Evolutionary conservation across 306 rosid genomes (phyloP).

Genomic region (Dryas alaskensis): DNA sequence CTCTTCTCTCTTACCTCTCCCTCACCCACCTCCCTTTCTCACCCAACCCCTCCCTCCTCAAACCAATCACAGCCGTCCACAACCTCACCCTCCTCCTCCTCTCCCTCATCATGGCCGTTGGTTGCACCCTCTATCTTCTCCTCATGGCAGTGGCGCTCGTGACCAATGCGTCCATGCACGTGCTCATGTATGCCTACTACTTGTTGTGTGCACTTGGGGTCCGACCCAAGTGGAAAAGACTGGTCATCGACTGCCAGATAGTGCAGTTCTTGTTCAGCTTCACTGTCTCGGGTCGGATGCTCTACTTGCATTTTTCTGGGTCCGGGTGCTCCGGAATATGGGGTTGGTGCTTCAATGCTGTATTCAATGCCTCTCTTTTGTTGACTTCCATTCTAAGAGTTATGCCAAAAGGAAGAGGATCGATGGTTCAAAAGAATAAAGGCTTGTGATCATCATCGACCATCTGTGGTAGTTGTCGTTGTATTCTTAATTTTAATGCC

Average conservation of each 20-base stretch:
- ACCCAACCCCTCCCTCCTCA: slow-evolving; percentile 34
- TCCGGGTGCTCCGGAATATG: slow-evolving; percentile 59
- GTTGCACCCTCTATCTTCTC: slow-evolving; percentile 42
- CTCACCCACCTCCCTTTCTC: slow-evolving; percentile 32
- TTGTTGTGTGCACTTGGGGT: slow-evolving; percentile 47
- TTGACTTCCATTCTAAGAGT: slow-evolving; percentile 63
- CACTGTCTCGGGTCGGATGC: slow-evolving; percentile 49
- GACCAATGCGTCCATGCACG: slow-evolving; percentile 70
- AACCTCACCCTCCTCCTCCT: slow-evolving; percentile 58
- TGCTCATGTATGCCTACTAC: slow-evolving; percentile 75
- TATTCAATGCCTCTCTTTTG: slow-evolving; percentile 62
- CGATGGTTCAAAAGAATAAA: slow-evolving; percentile 5
- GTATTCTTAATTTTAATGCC: too few species aligned
- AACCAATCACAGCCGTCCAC: slow-evolving; percentile 55
- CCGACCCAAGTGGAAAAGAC: slow-evolving; percentile 70
- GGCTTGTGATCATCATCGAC: not conserved
- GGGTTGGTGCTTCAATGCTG: slow-evolving; percentile 79
- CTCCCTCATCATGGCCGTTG: slow-evolving; percentile 62
- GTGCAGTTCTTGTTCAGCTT: slow-evolving; percentile 69
- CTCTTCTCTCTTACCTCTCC: slow-evolving; percentile 44
- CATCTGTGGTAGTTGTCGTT: not conserved
- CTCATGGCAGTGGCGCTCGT: slow-evolving; percentile 50
- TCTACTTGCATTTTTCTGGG: slow-evolving; percentile 45
- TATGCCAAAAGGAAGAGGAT: slow-evolving; percentile 32
- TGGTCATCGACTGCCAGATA: slow-evolving; percentile 70